A percentile compares a stretch with the other conserved stretches of the same genome.
These are phyloP conservation scores for Diaporthe vaccinii DNA, from an alignment of 2,329 filamentous ascomycete species.

Conservation along the genomic window DNA sequence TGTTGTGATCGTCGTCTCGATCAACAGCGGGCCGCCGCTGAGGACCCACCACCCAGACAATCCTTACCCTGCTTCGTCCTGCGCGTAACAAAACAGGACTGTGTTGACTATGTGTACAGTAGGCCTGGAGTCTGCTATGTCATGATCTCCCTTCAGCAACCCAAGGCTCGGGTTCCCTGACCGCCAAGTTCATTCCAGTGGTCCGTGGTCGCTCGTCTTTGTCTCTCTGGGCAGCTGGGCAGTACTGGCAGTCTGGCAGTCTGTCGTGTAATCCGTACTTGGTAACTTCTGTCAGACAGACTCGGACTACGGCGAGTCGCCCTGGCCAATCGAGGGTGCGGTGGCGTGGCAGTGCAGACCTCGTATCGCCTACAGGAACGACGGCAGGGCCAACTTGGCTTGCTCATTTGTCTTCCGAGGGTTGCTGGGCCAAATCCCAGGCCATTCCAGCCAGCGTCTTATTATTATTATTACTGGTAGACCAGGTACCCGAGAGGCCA, in stretches of 20 bases:
- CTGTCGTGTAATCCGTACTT: background rate
- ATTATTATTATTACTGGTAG: background rate
- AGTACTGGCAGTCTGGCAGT: background rate
- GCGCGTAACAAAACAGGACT: background rate
- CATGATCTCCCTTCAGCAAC: conserved; percentile 9
- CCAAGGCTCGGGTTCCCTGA: conserved; percentile 12
- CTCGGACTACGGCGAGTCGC: background rate
- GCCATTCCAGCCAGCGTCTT: background rate
- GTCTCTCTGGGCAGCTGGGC: conserved; percentile 7
- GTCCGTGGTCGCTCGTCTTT: background rate
- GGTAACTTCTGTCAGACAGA: conserved; percentile 2
- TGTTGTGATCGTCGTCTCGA: conserved; percentile 21
- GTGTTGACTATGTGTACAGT: background rate
- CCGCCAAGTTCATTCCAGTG: conserved; percentile 18
- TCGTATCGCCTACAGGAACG: conserved; percentile 32
- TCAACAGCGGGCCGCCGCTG: conserved; percentile 18
- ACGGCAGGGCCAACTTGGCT: conserved; percentile 20
- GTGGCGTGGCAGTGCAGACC: conserved; percentile 28
- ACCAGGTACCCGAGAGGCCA: too few relatives aligned
- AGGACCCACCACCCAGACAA: conserved; percentile 24
- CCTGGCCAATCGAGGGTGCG: conserved; percentile 18
- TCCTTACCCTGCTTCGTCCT: conserved; percentile 15
- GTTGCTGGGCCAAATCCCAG: conserved; percentile 27
- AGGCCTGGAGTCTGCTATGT: background rate
- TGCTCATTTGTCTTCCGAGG: conserved; percentile 8